Evolutionary conservation across 2,329 filamentous ascomycete genomes (phyloP).

Genomic region (Colletotrichum chlorophyti): DNA sequence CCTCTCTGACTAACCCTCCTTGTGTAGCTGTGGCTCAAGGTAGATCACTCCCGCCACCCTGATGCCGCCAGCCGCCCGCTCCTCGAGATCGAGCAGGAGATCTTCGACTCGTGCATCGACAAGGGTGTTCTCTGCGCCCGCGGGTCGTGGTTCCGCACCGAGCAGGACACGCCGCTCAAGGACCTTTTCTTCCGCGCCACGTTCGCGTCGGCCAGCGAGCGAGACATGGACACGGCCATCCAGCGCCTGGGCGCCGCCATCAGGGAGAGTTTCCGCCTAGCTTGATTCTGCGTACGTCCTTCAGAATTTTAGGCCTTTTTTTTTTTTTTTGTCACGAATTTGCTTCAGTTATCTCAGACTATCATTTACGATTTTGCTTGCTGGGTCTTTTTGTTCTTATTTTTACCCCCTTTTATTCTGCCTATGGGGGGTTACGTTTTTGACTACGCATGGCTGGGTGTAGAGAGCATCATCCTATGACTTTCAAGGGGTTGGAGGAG

Average conservation of each 20-base stretch:
- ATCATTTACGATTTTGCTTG: not conserved
- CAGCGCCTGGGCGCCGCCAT: constrained; percentile 79
- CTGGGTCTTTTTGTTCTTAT: no score
- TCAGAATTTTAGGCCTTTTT: not conserved
- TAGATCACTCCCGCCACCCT: constrained; percentile 73
- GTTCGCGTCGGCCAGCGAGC: constrained; percentile 79
- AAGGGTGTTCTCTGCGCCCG: constrained; percentile 81
- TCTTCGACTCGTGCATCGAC: constrained; percentile 79
- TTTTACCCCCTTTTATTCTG: no score
- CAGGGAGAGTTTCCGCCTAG: constrained; percentile 57
- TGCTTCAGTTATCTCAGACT: not conserved
- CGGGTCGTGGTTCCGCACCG: constrained; percentile 91
- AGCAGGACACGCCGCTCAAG: constrained; percentile 63
- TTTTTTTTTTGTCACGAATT: not conserved
- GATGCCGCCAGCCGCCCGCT: constrained; percentile 58
- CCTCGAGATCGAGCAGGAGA: constrained; percentile 79
- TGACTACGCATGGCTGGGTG: no score
- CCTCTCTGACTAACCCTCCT: not conserved
- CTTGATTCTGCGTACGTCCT: no score
- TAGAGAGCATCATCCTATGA: no score
- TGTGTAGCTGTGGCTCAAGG: constrained; percentile 72
- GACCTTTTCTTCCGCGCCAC: constrained; percentile 90
- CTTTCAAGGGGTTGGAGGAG: no score
- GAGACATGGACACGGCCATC: constrained; percentile 76
- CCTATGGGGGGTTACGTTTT: no score